phyloP scores from a whole-genome alignment of 2,329 filamentous ascomycete species.

The Escovopsis sp. region DNA sequence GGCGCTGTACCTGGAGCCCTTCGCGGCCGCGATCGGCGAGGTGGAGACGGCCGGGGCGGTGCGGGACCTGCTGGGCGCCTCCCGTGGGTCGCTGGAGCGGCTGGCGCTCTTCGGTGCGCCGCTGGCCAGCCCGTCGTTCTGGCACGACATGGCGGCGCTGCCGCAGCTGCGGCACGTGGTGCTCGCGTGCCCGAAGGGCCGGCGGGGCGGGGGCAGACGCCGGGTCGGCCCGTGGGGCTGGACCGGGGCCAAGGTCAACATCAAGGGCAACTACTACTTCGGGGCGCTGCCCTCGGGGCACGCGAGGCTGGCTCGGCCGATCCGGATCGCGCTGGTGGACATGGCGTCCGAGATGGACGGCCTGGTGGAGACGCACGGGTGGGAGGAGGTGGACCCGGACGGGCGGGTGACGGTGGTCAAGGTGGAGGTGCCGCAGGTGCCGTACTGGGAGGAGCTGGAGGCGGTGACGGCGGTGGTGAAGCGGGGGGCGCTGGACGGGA shows the following conservation, averaged over 20 bases:
- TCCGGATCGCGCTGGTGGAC: conserved; percentile 19
- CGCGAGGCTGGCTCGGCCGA: conserved; percentile 12
- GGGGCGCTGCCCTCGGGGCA: conserved; percentile 16
- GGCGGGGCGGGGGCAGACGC: no score
- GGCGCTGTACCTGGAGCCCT: conserved; percentile 25
- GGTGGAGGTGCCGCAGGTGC: conserved; percentile 23
- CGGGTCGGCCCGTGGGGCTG: no score
- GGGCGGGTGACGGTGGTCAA: conserved; percentile 22
- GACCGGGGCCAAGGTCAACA: conserved; percentile 16
- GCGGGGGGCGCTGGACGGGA: conserved; percentile 24
- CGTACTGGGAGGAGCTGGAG: conserved; percentile 22
- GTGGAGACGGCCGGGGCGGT: conserved; percentile 27
- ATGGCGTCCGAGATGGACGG: conserved; percentile 10
- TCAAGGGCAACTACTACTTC: conserved; percentile 28
- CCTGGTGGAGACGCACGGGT: conserved; percentile 14
- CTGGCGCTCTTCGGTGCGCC: conserved; percentile 28
- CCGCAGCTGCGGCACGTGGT: conserved; percentile 25
- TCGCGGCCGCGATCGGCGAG: conserved; percentile 25
- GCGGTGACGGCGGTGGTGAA: conserved; percentile 27
- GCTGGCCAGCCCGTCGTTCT: conserved; percentile 21
- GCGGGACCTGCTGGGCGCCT: conserved; percentile 24
- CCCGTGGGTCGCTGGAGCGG: no score
- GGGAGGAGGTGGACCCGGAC: conserved; percentile 21
- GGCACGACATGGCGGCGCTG: conserved; percentile 23
- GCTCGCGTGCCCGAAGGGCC: conserved; percentile 21